Percentiles rank a stretch among this genome's conserved stretches.
These are phyloP conservation scores for Penicillium vulpinum DNA, from an alignment of 2,329 filamentous ascomycete species.

Conservation along the genomic window DNA sequence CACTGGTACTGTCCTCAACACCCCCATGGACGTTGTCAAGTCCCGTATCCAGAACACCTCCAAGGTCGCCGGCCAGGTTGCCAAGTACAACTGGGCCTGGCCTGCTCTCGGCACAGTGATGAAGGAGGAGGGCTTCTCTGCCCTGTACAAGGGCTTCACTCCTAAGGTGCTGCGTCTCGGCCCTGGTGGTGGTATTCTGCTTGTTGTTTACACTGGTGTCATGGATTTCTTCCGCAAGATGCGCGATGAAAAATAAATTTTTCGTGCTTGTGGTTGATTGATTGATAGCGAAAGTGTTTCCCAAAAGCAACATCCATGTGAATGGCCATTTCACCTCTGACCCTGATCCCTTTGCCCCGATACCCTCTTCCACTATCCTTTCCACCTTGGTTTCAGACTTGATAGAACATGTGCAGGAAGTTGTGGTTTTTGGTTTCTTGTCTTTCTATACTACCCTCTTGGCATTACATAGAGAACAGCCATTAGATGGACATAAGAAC, in stretches of 20 bases:
- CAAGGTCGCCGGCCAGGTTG: constrained; percentile 73
- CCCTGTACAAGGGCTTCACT: constrained; percentile 95
- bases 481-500: constrained; percentile 18
- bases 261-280: constrained; percentile 1
- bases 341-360: constrained; percentile 1
- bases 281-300: constrained; percentile 10
- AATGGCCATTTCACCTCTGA: not conserved
- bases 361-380: constrained; percentile 11
- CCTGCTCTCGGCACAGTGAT: constrained; percentile 81
- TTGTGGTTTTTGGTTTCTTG: constrained; percentile 7
- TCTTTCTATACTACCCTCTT: constrained; percentile 6
- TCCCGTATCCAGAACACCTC: constrained; percentile 93
- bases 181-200: constrained; percentile 64
- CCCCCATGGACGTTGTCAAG: constrained; percentile 96
- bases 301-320: constrained; percentile 10
- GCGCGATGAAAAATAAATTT: constrained; percentile 44
- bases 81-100: constrained; percentile 99
- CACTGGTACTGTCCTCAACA: constrained; percentile 87
- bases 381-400: not conserved
- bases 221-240: constrained; percentile 83
- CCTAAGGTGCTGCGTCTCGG: constrained; percentile 85
- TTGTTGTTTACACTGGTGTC: constrained; percentile 52
- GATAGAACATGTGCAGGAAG: constrained; percentile 5
- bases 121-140: constrained; percentile 87
- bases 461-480: constrained; percentile 12